Base-by-base conservation (phyloP, 2,329 filamentous ascomycete species). In the Penicillium oxalicum region DNA sequence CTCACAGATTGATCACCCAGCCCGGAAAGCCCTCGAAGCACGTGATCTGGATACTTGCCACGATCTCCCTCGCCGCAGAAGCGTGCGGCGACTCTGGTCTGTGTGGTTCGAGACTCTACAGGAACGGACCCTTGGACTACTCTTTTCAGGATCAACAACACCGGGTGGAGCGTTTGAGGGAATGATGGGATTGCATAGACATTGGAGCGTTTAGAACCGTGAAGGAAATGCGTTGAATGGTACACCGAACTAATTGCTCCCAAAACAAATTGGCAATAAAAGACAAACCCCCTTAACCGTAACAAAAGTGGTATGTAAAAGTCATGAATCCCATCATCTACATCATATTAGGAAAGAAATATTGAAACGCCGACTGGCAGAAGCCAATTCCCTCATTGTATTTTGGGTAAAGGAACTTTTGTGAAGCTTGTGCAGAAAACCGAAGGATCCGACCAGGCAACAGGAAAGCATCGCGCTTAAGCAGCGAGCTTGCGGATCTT, bases 401-500 rank as follows among this genome's bases (percentile, higher is more conserved):
- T 57, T 59, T 39, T 60, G 55, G 45, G 24, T 44, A 44, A 44
- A 53, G 44, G 49, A 56, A 60, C 51, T 58, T 61, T 59, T 58
- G 45, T 57, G 45, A 41, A 51, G 51, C 47, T 40, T 50, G 32
- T 48, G 45, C 39, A 52, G 45, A 42, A 36, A 41, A 50, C 53
- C 51, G 51, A 47, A 49, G 43, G 45, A 51, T 46, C 51, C 44
- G 33, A 44, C 44, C 49, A 54, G 46, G 53, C 56, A 55, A 56
- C 56, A 45, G 50, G 27, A 18, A 53, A 51, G 60, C 57, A 48
- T 56, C 40, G 39, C 57, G 60, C 61, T 69, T 71, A 74, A 61
- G 66, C 66, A 56, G 71, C 69, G 55, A 95, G 80, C 77, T 86
- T 80, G 71, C 86, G 83, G 78, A 98, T 98, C 82, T 87, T 94